These are phyloP conservation scores for Blastobotrys apis DNA, from an alignment of 1,139 yeast genomes.

Conservation along the genomic window DNA sequence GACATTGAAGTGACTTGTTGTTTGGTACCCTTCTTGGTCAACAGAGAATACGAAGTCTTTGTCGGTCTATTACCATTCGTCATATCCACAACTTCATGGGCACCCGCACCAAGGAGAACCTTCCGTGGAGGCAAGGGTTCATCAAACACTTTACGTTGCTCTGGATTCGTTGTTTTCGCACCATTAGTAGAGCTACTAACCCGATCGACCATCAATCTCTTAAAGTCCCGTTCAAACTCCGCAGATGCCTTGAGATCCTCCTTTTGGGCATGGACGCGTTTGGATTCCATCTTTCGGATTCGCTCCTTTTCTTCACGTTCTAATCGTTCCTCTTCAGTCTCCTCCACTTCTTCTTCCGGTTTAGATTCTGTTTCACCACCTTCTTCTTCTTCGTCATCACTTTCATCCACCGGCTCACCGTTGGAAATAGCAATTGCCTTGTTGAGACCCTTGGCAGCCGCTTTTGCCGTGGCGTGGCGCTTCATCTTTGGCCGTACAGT, in stretches of 20 bases:
- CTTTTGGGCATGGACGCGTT: constrained; percentile 19
- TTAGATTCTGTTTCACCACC: constrained; percentile 16
- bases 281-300: constrained; percentile 14
- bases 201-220: constrained; percentile 34
- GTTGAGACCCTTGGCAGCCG: constrained; percentile 28
- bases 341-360: constrained; percentile 18
- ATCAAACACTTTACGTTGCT: constrained; percentile 32
- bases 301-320: constrained; percentile 19
- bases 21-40: constrained; percentile 27
- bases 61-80: neutral
- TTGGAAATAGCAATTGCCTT: constrained; percentile 29
- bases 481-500: constrained; percentile 35
- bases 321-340: constrained; percentile 20
- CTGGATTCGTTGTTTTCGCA: constrained; percentile 19
- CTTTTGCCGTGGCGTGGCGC: constrained; percentile 39
- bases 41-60: constrained; percentile 24
- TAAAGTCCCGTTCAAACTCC: constrained; percentile 37
- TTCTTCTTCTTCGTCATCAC: constrained; percentile 14
- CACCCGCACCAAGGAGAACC: constrained; percentile 10
- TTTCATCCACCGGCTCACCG: constrained; percentile 21
- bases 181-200: constrained; percentile 16
- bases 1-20: constrained; percentile 22
- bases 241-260: constrained; percentile 28
- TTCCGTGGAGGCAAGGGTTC: constrained; percentile 32
- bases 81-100: constrained; percentile 11